Evolutionary conservation across 2,329 filamentous ascomycete species (phyloP), one percentile per base, ranked within the genome.

Genomic region (Mollisiaceae sp.): DNA sequence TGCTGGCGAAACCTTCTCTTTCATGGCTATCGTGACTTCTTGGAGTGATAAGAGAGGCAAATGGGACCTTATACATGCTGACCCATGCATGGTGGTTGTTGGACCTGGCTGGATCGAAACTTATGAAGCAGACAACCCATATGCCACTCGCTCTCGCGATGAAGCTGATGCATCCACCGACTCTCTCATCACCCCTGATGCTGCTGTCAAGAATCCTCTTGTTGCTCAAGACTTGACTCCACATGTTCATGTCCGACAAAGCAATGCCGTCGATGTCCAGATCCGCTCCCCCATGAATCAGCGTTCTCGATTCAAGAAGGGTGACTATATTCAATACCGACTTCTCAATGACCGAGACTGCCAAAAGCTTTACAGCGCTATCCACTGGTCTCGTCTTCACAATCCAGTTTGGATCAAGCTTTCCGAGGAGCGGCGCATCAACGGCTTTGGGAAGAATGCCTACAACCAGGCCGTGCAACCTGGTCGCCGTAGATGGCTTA

Each of bases 201-300:
- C 32, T 20, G 47, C 41, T 54, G 50, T 57, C 9, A 54, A 64
- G 15, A 57, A 58, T 35, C 65, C 64, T 11, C 60, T 69, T 18
- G 59, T 90, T 52, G 91, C 90, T 6, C 86, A 97, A 39, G 93
- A 97, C 74, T 86, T 99, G 50, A 98, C 94, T 0, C 95, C 95
- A 0, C 82, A 97, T 43, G 94, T 98, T 8, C 91, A 94, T 71
- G 89, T 98, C 67, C 88, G 94, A 68, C 91, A 94, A 74, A 95
- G 94, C 73, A 99, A 93, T 24, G 92, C 91, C 3, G 86, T 99
- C 38, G 95, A 99, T 76, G 92, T 99, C 62, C 95, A 96, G 70
- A 92, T 99, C 69, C 91, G 93, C 59, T 97, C 94, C 8, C 92
- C 92, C 1, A 91, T 94, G 32, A 91, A 91, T 8, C 76, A 83